phyloP scores from a whole-genome alignment of 148 eudicot genomes.

The Rhododendron molle region DNA sequence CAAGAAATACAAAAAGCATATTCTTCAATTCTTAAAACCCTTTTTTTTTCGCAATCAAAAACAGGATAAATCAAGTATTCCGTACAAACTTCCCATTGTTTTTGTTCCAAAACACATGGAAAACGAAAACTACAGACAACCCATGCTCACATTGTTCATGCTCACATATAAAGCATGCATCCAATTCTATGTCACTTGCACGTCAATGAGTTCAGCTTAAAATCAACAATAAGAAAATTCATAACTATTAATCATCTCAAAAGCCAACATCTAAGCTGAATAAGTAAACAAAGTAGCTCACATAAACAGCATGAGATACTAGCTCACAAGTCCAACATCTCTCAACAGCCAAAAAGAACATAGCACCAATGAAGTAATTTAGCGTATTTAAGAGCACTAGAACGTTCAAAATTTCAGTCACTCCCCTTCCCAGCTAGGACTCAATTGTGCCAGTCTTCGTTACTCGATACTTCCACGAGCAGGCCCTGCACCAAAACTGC shows the following conservation, averaged over 20 bases:
- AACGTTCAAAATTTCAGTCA: background rate
- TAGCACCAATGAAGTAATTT: background rate
- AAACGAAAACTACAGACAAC: too few relatives aligned
- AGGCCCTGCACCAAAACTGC: slow-evolving; percentile 2
- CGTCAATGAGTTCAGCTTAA: background rate
- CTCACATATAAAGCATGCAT: too few relatives aligned
- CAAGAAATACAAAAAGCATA: too few relatives aligned
- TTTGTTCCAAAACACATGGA: too few relatives aligned
- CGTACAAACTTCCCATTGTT: too few relatives aligned
- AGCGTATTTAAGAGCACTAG: background rate
- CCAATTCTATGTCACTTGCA: background rate
- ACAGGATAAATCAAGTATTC: too few relatives aligned
- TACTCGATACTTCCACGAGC: background rate
- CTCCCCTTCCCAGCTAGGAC: background rate
- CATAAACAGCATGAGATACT: background rate
- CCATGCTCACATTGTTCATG: too few relatives aligned
- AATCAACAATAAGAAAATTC: slow-evolving; percentile 1
- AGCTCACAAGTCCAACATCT: background rate
- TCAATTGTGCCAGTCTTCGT: background rate
- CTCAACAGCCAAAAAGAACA: background rate
- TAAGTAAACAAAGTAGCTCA: background rate
- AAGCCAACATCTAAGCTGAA: background rate
- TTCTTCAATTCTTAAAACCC: too few relatives aligned
- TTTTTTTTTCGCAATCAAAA: too few relatives aligned
- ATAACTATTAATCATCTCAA: slow-evolving; percentile 1